These are phyloP conservation scores for Tetrahymena thermophila DNA, from an alignment of 73 alveolate genomes.

Conservation along the genomic window DNA sequence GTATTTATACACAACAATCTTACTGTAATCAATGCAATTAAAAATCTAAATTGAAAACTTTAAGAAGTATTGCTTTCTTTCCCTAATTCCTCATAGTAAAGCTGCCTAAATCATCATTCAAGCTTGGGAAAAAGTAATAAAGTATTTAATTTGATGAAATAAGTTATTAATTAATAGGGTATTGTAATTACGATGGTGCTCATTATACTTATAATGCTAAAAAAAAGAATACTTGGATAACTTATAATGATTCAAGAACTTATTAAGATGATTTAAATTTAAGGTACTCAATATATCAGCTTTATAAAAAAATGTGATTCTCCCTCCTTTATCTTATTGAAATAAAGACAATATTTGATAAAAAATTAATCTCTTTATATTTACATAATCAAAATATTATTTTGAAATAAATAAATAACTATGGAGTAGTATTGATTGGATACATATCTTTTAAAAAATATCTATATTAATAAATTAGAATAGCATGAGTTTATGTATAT, in stretches of 20 bases:
- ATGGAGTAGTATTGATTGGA: too few relatives aligned
- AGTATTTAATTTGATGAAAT: neutral
- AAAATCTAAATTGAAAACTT: neutral
- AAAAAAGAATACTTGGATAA: neutral
- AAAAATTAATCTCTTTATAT: too few relatives aligned
- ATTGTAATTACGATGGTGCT: neutral
- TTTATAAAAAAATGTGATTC: neutral
- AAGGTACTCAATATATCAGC: neutral
- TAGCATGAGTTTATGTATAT: too few relatives aligned
- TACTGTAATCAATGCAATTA: neutral
- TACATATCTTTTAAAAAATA: too few relatives aligned
- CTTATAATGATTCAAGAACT: neutral
- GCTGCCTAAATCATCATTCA: neutral
- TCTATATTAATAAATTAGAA: too few relatives aligned
- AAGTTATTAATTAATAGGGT: neutral
- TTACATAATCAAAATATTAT: too few relatives aligned
- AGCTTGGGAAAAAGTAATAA: neutral
- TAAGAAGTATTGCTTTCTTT: neutral
- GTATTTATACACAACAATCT: neutral
- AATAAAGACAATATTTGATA: too few relatives aligned
- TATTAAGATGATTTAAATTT: neutral
- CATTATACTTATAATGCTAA: neutral
- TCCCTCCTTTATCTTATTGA: too few relatives aligned
- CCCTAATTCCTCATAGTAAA: neutral
- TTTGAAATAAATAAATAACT: too few relatives aligned